Evolutionary conservation across 2,329 filamentous ascomycete species (phyloP).

Genomic region (Aspergillus texensis): DNA sequence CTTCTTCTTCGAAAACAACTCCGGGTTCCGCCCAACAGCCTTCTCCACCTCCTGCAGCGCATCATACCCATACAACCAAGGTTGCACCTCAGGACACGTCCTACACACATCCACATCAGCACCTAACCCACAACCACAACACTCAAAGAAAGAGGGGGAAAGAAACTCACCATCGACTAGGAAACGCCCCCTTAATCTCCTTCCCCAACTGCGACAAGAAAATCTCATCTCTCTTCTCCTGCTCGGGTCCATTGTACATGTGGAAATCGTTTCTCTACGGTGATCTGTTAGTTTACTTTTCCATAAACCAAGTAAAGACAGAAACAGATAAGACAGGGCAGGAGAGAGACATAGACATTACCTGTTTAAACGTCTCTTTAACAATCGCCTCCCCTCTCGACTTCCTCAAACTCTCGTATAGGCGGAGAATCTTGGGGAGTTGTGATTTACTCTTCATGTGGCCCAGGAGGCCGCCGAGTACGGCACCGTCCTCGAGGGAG

Average conservation of each 20-base stretch:
- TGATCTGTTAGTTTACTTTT: neutral
- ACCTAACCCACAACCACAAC: neutral
- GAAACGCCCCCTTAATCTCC: conserved; percentile 58
- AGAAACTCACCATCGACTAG: conserved; percentile 57
- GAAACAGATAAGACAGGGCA: too few species aligned
- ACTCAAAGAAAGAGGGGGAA: neutral
- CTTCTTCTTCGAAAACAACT: conserved; percentile 21
- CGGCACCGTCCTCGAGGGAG: conserved; percentile 68
- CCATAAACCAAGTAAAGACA: neutral
- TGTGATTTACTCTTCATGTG: conserved; percentile 49
- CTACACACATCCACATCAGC: conserved; percentile 21
- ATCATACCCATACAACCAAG: conserved; percentile 68
- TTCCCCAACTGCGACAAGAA: conserved; percentile 60
- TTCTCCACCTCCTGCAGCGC: conserved; percentile 58
- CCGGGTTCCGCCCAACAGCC: conserved; percentile 29
- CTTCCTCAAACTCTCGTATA: conserved; percentile 53
- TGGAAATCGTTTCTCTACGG: conserved; percentile 56
- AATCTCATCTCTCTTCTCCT: conserved; percentile 59
- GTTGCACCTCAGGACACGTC: conserved; percentile 64
- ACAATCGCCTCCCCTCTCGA: conserved; percentile 58
- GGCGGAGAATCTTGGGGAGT: conserved; percentile 45
- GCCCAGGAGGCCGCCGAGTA: conserved; percentile 62
- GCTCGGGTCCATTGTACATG: conserved; percentile 58
- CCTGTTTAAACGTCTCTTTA: conserved; percentile 61
- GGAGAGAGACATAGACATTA: conserved; percentile 6